phyloP scores from a whole-genome alignment of 1,284 basidiomycete genomes.

The Vanrija pseudolonga region DNA sequence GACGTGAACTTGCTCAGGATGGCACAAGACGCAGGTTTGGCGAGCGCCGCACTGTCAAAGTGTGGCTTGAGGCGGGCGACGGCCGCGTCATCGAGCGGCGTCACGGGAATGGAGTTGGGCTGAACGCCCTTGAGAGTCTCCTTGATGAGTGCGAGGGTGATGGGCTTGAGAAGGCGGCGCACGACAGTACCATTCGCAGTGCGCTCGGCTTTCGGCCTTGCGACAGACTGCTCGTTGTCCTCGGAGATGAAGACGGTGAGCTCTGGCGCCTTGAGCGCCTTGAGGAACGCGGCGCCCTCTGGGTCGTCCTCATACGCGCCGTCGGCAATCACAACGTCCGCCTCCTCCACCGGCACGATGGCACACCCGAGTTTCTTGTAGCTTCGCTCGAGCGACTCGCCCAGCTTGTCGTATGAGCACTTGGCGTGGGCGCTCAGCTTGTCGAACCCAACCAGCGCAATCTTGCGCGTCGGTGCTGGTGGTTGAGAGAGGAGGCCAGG shows the following conservation, averaged over 20 bases:
- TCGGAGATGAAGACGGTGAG: conserved; percentile 30
- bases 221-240: conserved; percentile 17
- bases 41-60: conserved; percentile 1
- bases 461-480: conserved; percentile 15
- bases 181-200: conserved; percentile 1
- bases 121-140: conserved; percentile 16
- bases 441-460: conserved; percentile 35
- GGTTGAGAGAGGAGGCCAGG: not conserved
- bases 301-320: conserved; percentile 25
- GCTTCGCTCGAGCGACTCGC: conserved; percentile 26
- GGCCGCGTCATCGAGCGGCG: not conserved
- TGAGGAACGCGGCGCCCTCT: conserved; percentile 9
- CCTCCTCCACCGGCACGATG: conserved; percentile 26
- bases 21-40: not conserved
- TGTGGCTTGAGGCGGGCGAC: conserved; percentile 1
- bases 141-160: conserved; percentile 34
- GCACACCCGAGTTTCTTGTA: conserved; percentile 31
- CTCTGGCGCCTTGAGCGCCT: conserved; percentile 20
- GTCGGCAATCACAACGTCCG: conserved; percentile 36
- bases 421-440: not conserved
- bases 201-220: conserved; percentile 1
- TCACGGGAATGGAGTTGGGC: not conserved
- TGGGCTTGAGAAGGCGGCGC: conserved; percentile 33
- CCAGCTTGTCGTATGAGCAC: conserved; percentile 14
- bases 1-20: too few species aligned